Percentiles rank a stretch among this genome's conserved stretches.
phyloP scores from a whole-genome alignment of 73 alveolate genomes.

The Paramecium primaurelia region DNA sequence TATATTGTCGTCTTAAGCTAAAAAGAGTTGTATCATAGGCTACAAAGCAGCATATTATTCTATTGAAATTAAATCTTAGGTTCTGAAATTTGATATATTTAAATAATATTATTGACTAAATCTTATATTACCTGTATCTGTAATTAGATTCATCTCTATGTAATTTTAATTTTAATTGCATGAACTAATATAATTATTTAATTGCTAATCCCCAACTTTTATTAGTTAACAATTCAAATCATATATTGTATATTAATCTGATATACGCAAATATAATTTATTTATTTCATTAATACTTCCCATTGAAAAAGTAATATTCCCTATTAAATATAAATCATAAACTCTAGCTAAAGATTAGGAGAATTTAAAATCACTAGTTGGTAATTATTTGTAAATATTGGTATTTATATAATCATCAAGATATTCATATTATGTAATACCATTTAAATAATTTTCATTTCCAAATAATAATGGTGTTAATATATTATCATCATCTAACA shows the following conservation, averaged over 20 bases:
- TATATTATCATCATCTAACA: constrained; percentile 16
- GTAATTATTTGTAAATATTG: not conserved
- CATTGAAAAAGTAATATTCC: not conserved
- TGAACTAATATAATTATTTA: not conserved
- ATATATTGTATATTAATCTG: not conserved
- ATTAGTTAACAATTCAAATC: not conserved
- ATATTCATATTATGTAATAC: not conserved
- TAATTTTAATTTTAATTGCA: not conserved
- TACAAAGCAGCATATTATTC: not conserved
- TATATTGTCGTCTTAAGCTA: not conserved
- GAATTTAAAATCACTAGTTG: not conserved
- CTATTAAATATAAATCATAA: not conserved
- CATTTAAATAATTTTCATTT: not conserved
- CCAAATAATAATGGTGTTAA: not conserved
- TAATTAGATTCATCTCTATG: not conserved
- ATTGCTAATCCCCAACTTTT: not conserved
- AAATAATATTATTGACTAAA: not conserved
- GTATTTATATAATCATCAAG: not conserved
- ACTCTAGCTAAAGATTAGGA: not conserved
- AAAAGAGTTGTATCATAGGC: not conserved
- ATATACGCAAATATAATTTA: constrained; percentile 7
- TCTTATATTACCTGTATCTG: not conserved
- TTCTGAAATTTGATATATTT: not conserved
- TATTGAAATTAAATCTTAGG: not conserved
- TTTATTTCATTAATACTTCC: not conserved